Base-by-base conservation (phyloP, 495 filamentous ascomycete genomes). In the Penicillium angulare region DNA sequence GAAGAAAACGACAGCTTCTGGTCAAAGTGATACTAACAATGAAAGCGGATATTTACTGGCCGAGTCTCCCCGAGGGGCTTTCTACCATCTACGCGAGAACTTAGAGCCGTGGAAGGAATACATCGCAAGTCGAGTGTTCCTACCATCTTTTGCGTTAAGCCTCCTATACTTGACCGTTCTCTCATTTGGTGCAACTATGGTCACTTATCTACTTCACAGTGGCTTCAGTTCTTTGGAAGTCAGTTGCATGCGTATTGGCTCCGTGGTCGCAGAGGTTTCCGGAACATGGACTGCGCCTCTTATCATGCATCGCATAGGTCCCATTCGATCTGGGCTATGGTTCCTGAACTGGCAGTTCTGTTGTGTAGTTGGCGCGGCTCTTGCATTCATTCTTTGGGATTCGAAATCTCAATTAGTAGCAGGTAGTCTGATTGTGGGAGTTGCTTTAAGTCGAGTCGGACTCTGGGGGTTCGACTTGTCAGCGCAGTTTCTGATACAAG, bases 381-480 rank as follows among this genome's bases (percentile, higher is more conserved):
- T 72, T 7, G 56, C 56, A 0, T 69, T 75, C 31, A 74, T 80
- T 41, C 79, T 67, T 36, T 53, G 56, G 38, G 45, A 67, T 12
- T 26, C 47, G 5, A 52, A 51, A 6, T 58, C 59, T 6, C 56
- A 60, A 17, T 18, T 74, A 1, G 69, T 79, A 2, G 77, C 76
- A 0, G 60, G 53, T 0, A 71, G 69, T 8, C 63, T 87, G 12
- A 74, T 79, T 2, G 63, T 57, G 3, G 81, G 78, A 0, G 77
- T 82, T 0, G 73, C 77, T 0, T 23, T 85, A 9, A 87, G 84
- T 45, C 73, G 86, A 0, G 29, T 87, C 5, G 86, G 86, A 0
- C 69, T 90, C 0, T 83, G 86, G 78, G 82, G 84, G 0, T 88
- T 83, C 50, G 86, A 90, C 57, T 66, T 90, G 2, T 80, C 74